Evolutionary conservation across 352 stramenopile genomes (phyloP).

Genomic region (Pilasporangium apinafurcum): DNA sequence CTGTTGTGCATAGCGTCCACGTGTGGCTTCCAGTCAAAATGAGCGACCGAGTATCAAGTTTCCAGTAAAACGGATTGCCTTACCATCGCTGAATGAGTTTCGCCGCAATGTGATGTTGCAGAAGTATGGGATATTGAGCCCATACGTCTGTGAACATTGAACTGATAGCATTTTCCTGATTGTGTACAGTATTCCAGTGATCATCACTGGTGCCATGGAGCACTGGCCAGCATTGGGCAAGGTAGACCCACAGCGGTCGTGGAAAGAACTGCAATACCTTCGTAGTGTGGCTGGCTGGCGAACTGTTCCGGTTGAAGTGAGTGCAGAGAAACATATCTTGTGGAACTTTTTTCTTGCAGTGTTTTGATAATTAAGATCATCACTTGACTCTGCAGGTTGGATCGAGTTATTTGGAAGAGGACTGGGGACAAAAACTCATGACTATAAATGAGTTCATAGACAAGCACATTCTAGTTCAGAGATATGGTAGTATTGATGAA

Average conservation of each 20-base stretch:
- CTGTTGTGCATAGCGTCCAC: background rate
- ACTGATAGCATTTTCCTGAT: too few species aligned
- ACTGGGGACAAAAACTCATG: constrained; percentile 79
- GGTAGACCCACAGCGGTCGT: constrained; percentile 26
- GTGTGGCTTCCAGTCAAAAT: background rate
- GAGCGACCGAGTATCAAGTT: constrained; percentile 16
- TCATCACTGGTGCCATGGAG: constrained; percentile 76
- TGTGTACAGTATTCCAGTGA: constrained; percentile 45
- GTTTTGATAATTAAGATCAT: too few species aligned
- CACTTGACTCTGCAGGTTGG: constrained; percentile 31
- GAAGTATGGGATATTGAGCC: constrained; percentile 27
- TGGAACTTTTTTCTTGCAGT: background rate
- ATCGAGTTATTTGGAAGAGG: constrained; percentile 72
- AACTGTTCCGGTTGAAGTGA: constrained; percentile 81
- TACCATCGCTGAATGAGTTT: constrained; percentile 62
- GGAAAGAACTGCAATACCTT: constrained; percentile 66
- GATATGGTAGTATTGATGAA: background rate
- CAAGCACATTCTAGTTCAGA: constrained; percentile 28
- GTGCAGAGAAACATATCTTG: background rate
- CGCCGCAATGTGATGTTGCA: constrained; percentile 38
- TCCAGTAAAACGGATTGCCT: constrained; percentile 28
- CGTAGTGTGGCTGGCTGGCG: constrained; percentile 58
- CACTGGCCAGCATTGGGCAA: constrained; percentile 72
- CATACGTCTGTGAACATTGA: too few species aligned
- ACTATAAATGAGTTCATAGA: constrained; percentile 78